These are phyloP conservation scores for Globisporangium middletonii DNA, from an alignment of 352 stramenopile genomes.

Conservation along the genomic window DNA sequence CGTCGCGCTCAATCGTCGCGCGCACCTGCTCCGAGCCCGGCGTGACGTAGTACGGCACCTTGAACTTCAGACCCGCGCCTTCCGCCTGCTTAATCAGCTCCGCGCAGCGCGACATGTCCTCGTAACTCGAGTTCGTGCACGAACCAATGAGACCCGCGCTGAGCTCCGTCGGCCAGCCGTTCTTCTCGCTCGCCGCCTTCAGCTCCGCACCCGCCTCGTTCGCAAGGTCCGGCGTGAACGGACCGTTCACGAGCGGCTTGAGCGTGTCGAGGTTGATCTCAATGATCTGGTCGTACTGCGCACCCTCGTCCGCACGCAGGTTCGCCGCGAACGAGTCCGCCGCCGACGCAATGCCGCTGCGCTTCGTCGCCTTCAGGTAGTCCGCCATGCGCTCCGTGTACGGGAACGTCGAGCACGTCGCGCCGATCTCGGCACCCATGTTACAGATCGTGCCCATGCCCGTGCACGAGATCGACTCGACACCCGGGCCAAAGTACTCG, in stretches of 20 bases:
- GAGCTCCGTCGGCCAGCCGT: conserved; percentile 88
- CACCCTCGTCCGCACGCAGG: conserved; percentile 85
- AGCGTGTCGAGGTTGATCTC: conserved; percentile 90
- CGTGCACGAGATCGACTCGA: conserved; percentile 92
- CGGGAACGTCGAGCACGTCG: conserved; percentile 92
- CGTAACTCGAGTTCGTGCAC: conserved; percentile 94
- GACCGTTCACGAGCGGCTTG: conserved; percentile 89
- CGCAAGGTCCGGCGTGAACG: conserved; percentile 90
- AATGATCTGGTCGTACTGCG: conserved; percentile 92
- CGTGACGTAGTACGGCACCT: conserved; percentile 91
- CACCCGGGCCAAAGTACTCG: conserved; percentile 91
- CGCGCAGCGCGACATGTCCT: conserved; percentile 90
- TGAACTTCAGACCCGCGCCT: conserved; percentile 84
- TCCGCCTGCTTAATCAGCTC: conserved; percentile 86
- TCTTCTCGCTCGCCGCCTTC: conserved; percentile 67
- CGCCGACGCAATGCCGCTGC: conserved; percentile 84
- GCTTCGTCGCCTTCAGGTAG: conserved; percentile 89
- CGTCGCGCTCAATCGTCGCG: conserved; percentile 89
- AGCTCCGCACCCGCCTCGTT: conserved; percentile 74
- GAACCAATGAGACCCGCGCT: conserved; percentile 91
- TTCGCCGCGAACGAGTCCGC: conserved; percentile 86
- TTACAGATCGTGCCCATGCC: conserved; percentile 95
- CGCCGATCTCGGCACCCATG: conserved; percentile 93
- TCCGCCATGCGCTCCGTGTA: conserved; percentile 91
- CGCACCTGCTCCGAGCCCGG: conserved; percentile 91